These are phyloP conservation scores for Tieghemiomyces parasiticus DNA, from an alignment of 192 early-diverging fungal species.

Conservation along the genomic window DNA sequence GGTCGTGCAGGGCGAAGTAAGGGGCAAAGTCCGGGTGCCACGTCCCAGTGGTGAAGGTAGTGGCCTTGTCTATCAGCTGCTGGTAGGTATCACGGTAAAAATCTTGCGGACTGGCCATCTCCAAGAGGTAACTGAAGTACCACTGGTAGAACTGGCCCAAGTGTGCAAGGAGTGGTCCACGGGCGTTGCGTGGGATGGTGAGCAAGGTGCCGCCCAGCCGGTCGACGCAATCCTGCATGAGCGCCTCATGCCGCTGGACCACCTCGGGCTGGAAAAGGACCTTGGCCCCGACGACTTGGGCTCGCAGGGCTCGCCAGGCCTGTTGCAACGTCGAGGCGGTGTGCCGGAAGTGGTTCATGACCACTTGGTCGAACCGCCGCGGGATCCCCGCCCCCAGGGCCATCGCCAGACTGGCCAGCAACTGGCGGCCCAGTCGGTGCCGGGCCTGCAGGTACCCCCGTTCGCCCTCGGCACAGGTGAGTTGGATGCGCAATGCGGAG, in stretches of 20 bases:
- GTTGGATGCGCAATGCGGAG: background rate
- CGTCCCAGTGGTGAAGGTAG: background rate
- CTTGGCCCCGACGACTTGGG: background rate
- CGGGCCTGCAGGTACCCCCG: background rate
- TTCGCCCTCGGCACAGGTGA: background rate
- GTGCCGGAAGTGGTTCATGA: background rate
- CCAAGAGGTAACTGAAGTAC: constrained; percentile 2
- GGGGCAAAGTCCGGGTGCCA: constrained; percentile 5
- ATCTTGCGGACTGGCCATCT: background rate
- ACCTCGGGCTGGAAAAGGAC: background rate
- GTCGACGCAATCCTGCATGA: constrained; percentile 6
- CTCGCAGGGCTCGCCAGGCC: background rate
- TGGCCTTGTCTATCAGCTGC: background rate
- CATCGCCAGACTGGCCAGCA: background rate
- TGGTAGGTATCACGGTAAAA: constrained; percentile 8
- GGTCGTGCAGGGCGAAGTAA: background rate
- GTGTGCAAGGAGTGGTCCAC: background rate
- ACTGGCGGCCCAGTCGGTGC: background rate
- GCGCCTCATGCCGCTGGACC: background rate
- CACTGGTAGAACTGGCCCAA: background rate
- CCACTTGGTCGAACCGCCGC: background rate
- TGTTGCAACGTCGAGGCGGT: constrained; percentile 2
- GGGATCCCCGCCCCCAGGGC: no score
- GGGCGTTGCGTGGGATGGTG: background rate
- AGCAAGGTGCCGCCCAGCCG: background rate